phyloP scores from a whole-genome alignment of 2,329 filamentous ascomycete species.

The Fusarium secorum region DNA sequence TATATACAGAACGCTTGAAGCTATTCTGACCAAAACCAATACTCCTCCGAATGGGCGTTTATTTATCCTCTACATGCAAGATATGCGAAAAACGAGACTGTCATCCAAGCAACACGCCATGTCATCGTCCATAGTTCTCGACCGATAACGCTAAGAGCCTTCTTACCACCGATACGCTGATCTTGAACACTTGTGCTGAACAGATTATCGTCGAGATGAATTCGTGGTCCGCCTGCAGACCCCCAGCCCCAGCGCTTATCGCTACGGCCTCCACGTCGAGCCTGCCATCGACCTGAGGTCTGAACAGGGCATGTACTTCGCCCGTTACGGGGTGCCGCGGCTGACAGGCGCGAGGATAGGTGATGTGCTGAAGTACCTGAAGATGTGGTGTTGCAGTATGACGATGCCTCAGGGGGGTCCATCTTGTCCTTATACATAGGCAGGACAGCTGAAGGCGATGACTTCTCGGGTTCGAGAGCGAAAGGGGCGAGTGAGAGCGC shows the following conservation, averaged over 20 bases:
- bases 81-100: constrained; percentile 70
- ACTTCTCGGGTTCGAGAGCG: constrained; percentile 55
- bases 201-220: constrained; percentile 60
- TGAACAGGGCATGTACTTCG: constrained; percentile 34
- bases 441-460: constrained; percentile 34
- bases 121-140: constrained; percentile 69
- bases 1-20: constrained; percentile 7
- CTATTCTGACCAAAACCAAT: not conserved
- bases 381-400: constrained; percentile 26
- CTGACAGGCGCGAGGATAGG: constrained; percentile 35
- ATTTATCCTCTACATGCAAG: constrained; percentile 65
- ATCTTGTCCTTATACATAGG: constrained; percentile 64
- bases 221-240: constrained; percentile 57
- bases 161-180: constrained; percentile 39
- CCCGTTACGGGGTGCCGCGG: constrained; percentile 29
- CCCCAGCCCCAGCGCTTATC: constrained; percentile 54
- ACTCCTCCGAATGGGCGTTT: not conserved
- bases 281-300: constrained; percentile 37
- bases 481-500: constrained; percentile 62
- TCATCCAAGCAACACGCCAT: constrained; percentile 70
- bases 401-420: constrained; percentile 50
- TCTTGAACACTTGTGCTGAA: constrained; percentile 51
- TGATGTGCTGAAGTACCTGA: constrained; percentile 39
- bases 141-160: constrained; percentile 56
- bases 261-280: constrained; percentile 40